phyloP scores from a whole-genome alignment of 306 rosid genomes.

The Lotus japonicus region DNA sequence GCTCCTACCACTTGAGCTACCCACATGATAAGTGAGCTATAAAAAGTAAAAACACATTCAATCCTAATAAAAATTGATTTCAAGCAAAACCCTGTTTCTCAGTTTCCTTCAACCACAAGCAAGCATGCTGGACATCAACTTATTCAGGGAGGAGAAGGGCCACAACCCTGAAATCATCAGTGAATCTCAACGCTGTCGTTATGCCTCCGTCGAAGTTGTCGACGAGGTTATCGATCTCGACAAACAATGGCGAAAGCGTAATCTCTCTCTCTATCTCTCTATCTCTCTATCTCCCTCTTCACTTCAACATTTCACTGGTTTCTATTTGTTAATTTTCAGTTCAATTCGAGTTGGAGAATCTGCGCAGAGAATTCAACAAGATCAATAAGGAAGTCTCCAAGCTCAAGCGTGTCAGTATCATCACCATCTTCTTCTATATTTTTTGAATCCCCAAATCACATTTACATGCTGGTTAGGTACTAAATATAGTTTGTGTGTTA shows the following conservation, averaged over 20 bases:
- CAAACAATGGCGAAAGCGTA: constrained; percentile 90
- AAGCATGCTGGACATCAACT: constrained; percentile 75
- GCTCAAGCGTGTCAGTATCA: constrained; percentile 61
- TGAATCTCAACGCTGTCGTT: constrained; percentile 94
- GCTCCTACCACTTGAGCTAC: too few relatives aligned
- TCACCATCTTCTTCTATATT: too few relatives aligned
- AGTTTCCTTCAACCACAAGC: too few relatives aligned
- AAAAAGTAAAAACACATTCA: too few relatives aligned
- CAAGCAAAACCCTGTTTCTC: too few relatives aligned
- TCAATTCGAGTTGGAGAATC: constrained; percentile 67
- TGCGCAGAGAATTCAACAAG: constrained; percentile 72
- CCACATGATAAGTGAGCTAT: too few relatives aligned
- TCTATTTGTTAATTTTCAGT: constrained; percentile 23
- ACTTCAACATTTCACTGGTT: neutral
- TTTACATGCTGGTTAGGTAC: too few relatives aligned
- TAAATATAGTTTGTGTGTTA: too few relatives aligned
- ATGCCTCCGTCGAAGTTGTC: constrained; percentile 60
- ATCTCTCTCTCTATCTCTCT: too few relatives aligned
- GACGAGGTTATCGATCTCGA: constrained; percentile 81
- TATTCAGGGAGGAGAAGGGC: constrained; percentile 85
- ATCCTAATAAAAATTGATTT: too few relatives aligned
- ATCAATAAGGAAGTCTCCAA: constrained; percentile 66
- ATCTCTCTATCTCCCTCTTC: neutral
- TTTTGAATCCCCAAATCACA: too few relatives aligned
- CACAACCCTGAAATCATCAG: constrained; percentile 77